phyloP scores from a whole-genome alignment of 225 moss, liverwort and hornwort genomes.

The Thuidium tamariscinum region DNA sequence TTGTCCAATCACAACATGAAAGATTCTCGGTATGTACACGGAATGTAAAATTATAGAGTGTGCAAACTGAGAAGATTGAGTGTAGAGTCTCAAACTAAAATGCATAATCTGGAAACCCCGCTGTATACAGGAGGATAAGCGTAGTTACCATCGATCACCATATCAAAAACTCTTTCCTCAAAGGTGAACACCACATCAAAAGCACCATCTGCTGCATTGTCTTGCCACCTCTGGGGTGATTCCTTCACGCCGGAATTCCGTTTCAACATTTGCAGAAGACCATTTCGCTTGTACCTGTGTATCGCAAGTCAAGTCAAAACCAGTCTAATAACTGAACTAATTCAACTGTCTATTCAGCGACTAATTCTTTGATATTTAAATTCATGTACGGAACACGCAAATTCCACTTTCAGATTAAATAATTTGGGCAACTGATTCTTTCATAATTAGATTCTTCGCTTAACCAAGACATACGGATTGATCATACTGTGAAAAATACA shows the following conservation, averaged over 20 bases:
- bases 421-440: not conserved
- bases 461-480: not conserved
- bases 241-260: conserved; percentile 86
- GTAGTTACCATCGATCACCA: conserved; percentile 81
- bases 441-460: too few species aligned
- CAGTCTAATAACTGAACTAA: not conserved
- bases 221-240: conserved; percentile 94
- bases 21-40: not conserved
- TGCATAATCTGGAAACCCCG: not conserved
- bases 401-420: not conserved
- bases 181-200: conserved; percentile 98
- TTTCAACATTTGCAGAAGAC: conserved; percentile 92
- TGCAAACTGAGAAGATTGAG: not conserved
- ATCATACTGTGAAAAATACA: not conserved
- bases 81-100: not conserved
- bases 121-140: not conserved
- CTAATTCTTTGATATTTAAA: not conserved
- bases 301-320: conserved; percentile 6
- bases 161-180: conserved; percentile 96
- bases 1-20: not conserved
- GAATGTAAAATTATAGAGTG: not conserved
- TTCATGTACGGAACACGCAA: not conserved
- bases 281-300: conserved; percentile 78
- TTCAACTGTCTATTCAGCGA: not conserved
- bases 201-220: conserved; percentile 87